These are phyloP conservation scores for Emydomyces testavorans DNA, from an alignment of 2,329 filamentous ascomycete genomes.

Conservation along the genomic window DNA sequence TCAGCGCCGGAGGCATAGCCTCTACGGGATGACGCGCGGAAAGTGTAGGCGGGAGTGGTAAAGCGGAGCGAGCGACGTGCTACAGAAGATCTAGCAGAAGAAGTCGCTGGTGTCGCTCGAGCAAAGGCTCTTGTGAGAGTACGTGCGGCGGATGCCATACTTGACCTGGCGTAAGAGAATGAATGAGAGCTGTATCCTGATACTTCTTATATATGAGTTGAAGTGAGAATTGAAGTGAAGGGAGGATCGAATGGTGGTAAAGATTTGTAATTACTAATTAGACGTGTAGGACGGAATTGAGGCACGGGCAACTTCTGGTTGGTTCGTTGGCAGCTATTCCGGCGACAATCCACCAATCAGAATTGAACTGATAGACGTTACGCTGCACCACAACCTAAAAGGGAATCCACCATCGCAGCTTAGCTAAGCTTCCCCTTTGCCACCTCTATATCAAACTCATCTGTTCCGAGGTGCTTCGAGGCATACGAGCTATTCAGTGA, in stretches of 20 bases:
- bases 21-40: constrained; percentile 64
- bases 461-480: no score
- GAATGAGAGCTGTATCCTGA: not conserved
- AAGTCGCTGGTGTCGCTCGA: constrained; percentile 28
- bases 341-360: not conserved
- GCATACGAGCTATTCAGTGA: no score
- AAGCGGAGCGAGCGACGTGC: constrained; percentile 46
- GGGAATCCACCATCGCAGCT: not conserved
- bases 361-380: not conserved
- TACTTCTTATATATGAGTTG: not conserved
- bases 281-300: not conserved
- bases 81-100: constrained; percentile 31
- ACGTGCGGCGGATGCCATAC: constrained; percentile 35
- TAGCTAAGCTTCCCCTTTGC: constrained; percentile 2
- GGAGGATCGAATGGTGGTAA: not conserved
- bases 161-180: constrained; percentile 6
- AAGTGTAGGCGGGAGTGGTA: constrained; percentile 49
- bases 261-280: not conserved
- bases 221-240: not conserved
- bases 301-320: constrained; percentile 1
- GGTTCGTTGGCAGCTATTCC: not conserved
- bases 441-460: no score
- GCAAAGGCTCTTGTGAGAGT: constrained; percentile 34
- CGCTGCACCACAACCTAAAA: not conserved
- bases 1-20: constrained; percentile 60